A percentile compares a stretch with the other conserved stretches of the same genome.
Conservation (phyloP, 169 alveolate species). For the Plasmodium cynomolgi region DNA sequence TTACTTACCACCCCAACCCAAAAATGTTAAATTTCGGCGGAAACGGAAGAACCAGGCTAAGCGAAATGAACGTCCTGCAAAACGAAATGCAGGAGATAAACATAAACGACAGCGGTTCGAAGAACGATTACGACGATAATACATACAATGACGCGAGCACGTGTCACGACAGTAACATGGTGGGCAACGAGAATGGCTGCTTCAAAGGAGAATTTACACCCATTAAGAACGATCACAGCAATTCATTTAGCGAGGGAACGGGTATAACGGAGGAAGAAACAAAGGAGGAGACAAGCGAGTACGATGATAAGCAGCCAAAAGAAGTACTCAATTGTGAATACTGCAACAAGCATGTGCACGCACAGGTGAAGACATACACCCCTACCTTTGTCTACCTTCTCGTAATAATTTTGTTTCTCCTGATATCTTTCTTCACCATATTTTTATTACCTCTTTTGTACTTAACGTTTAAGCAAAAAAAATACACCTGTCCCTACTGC, state of each 20-base stretch:
- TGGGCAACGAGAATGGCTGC: neutral
- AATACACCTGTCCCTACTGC: constrained; percentile 32
- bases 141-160: constrained; percentile 1
- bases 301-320: neutral
- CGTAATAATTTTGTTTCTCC: constrained; percentile 18
- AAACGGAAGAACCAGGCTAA: constrained; percentile 11
- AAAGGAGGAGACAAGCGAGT: neutral
- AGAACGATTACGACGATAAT: neutral
- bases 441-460: constrained; percentile 38
- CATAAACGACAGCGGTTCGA: neutral
- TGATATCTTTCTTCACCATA: constrained; percentile 43
- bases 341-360: constrained; percentile 43
- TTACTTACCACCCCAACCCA: neutral
- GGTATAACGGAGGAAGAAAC: neutral
- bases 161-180: constrained; percentile 27
- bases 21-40: constrained; percentile 8
- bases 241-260: neutral
- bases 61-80: constrained; percentile 39
- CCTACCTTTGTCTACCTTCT: constrained; percentile 37
- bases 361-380: constrained; percentile 23
- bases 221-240: neutral
- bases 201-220: neutral
- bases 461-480: constrained; percentile 51
- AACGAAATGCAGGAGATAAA: constrained; percentile 43
- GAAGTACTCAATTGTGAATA: constrained; percentile 41